Evolutionary conservation across 176 grass and related monocot genomes (phyloP), one percentile per base, ranked within the genome.

Genomic region (Calamus simplicifolius): DNA sequence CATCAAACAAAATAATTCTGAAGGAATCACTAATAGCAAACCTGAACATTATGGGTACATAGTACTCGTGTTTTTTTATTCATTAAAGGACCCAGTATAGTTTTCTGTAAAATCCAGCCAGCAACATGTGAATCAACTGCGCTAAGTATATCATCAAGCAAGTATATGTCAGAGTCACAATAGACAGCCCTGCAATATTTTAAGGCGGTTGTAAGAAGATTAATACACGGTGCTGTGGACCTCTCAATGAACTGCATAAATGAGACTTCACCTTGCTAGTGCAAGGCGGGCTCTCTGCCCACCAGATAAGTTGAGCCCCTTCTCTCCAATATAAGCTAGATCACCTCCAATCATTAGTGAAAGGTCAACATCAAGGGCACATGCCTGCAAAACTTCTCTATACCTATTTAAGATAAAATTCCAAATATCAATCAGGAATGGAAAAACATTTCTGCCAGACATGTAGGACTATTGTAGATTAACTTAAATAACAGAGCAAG

Each of bases 101-200:
- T 61, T 30, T 70, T 89, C 64, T 82, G 73, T 17, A 96, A 76
- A 50, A 96, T 96, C 75, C 83, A 82, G 16, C 72, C 78, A 67
- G 92, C 92, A 85, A 96, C 92, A 69, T 96, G 78, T 66, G 92
- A 87, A 82, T 88, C 92, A 78, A 96, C 92, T 15, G 92, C 81
- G 65, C 92, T 96, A 62, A 96, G 79, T 79, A 96, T 72, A 68
- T 96, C 86, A 74, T 96, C 92, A 56, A 96, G 82, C 73, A 96
- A 66, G 81, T 85, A 90, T 43, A 96, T 62, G 82, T 90, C 92
- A 29, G 77, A 77, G 56, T 85, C 73, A 62, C 87, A 84, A 81
- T 96, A 96, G 57, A 87, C 79, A 55, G 92, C 92, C 80, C 92
- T 96, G 83, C 53, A 82, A 77, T 68, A 48, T 70, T 55, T 54